A percentile compares a stretch with the other conserved stretches of the same genome.
Conservation (phyloP, 371 early-diverging fungal genomes). For the Blakeslea trispora region DNA sequence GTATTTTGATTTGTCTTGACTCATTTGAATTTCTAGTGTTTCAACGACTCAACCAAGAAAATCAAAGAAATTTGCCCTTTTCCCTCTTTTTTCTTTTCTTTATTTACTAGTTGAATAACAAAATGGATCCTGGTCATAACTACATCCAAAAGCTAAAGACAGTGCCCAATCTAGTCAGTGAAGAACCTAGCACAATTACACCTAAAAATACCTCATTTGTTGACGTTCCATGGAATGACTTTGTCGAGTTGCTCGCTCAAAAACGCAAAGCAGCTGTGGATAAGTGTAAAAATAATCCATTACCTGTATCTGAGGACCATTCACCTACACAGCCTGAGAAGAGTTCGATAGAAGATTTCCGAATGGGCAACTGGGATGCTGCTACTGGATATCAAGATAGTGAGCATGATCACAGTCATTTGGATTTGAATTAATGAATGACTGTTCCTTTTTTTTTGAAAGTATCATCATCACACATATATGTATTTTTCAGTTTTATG, state of each 20-base stretch:
- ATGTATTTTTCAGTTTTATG: too few species aligned
- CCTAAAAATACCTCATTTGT: slow-evolving; percentile 30
- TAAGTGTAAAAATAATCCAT: slow-evolving; percentile 4
- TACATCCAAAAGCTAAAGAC: slow-evolving; percentile 29
- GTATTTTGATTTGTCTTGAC: too few species aligned
- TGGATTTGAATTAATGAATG: too few species aligned
- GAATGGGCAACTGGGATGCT: slow-evolving; percentile 29
- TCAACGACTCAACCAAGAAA: too few species aligned
- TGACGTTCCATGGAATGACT: slow-evolving; percentile 31
- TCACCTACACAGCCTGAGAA: slow-evolving; percentile 11
- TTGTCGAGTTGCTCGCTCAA: slow-evolving; percentile 20
- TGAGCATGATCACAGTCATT: too few species aligned
- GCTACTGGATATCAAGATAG: slow-evolving; percentile 27
- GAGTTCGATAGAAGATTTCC: slow-evolving; percentile 17
- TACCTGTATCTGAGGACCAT: slow-evolving; percentile 1
- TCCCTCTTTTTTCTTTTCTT: too few species aligned
- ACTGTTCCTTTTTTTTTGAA: too few species aligned
- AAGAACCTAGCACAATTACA: slow-evolving; percentile 28
- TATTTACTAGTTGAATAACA: too few species aligned
- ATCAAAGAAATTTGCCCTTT: too few species aligned
- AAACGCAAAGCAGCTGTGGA: slow-evolving; percentile 6
- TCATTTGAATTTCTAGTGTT: too few species aligned
- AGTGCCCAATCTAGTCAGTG: slow-evolving; percentile 32
- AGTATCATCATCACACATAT: too few species aligned
- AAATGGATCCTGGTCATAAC: slow-evolving; percentile 36